These are phyloP conservation scores for Scortechinia acanthostroma DNA, from an alignment of 2,329 filamentous ascomycete genomes.

Conservation along the genomic window DNA sequence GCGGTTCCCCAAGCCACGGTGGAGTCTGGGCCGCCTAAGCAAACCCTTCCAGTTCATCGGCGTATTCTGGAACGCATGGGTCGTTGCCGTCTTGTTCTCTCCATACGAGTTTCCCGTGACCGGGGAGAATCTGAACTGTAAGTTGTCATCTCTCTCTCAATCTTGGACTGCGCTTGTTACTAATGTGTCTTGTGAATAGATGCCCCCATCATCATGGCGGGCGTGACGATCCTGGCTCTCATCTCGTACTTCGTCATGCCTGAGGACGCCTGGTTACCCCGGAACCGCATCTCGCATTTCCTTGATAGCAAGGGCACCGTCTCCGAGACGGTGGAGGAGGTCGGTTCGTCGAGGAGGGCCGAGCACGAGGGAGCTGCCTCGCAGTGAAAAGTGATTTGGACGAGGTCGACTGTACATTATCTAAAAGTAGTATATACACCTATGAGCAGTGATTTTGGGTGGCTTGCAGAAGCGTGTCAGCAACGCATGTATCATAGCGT, in stretches of 20 bases:
- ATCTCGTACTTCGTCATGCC: slow-evolving; percentile 38
- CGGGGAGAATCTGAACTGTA: slow-evolving; percentile 32
- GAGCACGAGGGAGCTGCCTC: too few species aligned
- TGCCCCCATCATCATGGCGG: slow-evolving; percentile 40
- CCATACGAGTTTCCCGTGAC: slow-evolving; percentile 34
- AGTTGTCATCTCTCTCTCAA: too few species aligned
- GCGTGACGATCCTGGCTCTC: slow-evolving; percentile 36
- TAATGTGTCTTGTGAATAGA: slow-evolving; percentile 14
- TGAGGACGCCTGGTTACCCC: slow-evolving; percentile 34
- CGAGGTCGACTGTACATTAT: too few species aligned
- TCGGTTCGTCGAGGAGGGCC: neutral
- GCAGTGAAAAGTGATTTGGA: too few species aligned
- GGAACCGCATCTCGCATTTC: slow-evolving; percentile 30
- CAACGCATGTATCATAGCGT: too few species aligned
- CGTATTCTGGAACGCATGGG: slow-evolving; percentile 39
- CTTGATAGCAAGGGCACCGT: slow-evolving; percentile 14
- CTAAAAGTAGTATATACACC: too few species aligned
- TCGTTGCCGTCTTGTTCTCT: slow-evolving; percentile 36
- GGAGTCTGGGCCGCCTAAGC: slow-evolving; percentile 33
- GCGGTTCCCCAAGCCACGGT: slow-evolving; percentile 33
- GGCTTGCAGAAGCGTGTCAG: too few species aligned
- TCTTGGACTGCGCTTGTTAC: slow-evolving; percentile 2
- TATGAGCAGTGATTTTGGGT: too few species aligned
- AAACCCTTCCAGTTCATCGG: slow-evolving; percentile 36
- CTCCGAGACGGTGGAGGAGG: slow-evolving; percentile 1